These are phyloP conservation scores for Priceomyces melissophilus DNA, from an alignment of 805 yeast species.

Conservation along the genomic window DNA sequence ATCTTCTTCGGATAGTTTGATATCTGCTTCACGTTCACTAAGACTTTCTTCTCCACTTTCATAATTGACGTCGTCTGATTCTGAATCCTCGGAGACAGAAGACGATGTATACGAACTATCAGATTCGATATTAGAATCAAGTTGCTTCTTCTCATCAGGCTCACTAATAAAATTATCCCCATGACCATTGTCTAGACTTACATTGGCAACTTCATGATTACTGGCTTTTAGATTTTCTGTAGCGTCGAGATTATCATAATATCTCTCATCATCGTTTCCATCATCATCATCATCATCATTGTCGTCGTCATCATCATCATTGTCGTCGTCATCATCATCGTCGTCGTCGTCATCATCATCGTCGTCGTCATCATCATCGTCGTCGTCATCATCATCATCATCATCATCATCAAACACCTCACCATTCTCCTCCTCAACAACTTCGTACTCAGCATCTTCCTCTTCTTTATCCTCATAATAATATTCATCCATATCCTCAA, in stretches of 20 bases:
- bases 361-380: slow-evolving; percentile 11
- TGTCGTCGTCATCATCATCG: slow-evolving; percentile 13
- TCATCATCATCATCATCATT: slow-evolving; percentile 18
- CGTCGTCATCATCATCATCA: slow-evolving; percentile 13
- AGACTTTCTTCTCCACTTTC: slow-evolving; percentile 7
- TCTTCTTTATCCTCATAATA: slow-evolving; percentile 5
- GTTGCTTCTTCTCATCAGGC: background rate
- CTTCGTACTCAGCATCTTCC: slow-evolving; percentile 8
- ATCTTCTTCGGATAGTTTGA: slow-evolving; percentile 32
- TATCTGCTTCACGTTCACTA: slow-evolving; percentile 12
- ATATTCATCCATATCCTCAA: too few relatives aligned
- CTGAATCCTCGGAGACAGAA: slow-evolving; percentile 14
- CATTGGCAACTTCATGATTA: too few relatives aligned
- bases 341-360: slow-evolving; percentile 12
- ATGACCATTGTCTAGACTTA: background rate
- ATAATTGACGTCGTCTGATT: slow-evolving; percentile 4
- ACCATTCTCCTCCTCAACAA: slow-evolving; percentile 13
- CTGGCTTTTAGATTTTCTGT: too few relatives aligned
- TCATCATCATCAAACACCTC: slow-evolving; percentile 15
- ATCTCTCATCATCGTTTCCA: slow-evolving; percentile 7
- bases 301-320: slow-evolving; percentile 28
- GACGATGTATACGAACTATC: background rate
- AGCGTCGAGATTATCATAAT: slow-evolving; percentile 1
- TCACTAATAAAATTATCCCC: background rate
- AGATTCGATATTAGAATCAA: background rate